phyloP scores from a whole-genome alignment of 2,329 filamentous ascomycete species.

The Botrytis cinerea region DNA sequence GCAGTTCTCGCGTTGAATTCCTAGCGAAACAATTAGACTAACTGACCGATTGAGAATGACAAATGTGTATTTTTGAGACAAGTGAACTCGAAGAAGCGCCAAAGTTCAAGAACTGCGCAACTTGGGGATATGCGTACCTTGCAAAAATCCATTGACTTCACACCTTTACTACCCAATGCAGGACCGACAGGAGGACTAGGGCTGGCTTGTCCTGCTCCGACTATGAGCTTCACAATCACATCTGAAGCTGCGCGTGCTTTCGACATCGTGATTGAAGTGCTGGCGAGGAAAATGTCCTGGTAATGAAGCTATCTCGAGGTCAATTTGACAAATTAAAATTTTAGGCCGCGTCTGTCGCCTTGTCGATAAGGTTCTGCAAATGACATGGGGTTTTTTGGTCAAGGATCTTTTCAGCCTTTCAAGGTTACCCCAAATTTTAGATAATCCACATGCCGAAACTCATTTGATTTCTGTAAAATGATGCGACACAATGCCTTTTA shows the following conservation, averaged over 20 bases:
- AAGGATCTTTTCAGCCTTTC: slow-evolving; percentile 4
- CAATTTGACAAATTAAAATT: slow-evolving; percentile 15
- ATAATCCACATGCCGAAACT: slow-evolving; percentile 8
- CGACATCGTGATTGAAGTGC: slow-evolving; percentile 38
- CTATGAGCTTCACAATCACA: slow-evolving; percentile 93
- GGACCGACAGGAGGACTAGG: slow-evolving; percentile 96
- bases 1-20: slow-evolving; percentile 96
- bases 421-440: slow-evolving; percentile 19
- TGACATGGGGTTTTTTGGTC: background rate
- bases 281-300: background rate
- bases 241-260: slow-evolving; percentile 48
- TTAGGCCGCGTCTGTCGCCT: slow-evolving; percentile 16
- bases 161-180: slow-evolving; percentile 92
- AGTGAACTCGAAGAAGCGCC: background rate
- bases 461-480: slow-evolving; percentile 15
- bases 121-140: slow-evolving; percentile 61
- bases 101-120: background rate
- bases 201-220: slow-evolving; percentile 91
- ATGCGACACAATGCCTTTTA: slow-evolving; percentile 17
- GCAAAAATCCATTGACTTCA: slow-evolving; percentile 99
- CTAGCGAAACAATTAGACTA: slow-evolving; percentile 50
- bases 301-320: slow-evolving; percentile 3
- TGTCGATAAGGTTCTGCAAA: slow-evolving; percentile 20
- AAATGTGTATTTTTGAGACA: background rate
- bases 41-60: background rate